Base-by-base conservation (phyloP, 2,329 filamentous ascomycete species). In the Ophiognomonia clavigignenti-juglandacearum region DNA sequence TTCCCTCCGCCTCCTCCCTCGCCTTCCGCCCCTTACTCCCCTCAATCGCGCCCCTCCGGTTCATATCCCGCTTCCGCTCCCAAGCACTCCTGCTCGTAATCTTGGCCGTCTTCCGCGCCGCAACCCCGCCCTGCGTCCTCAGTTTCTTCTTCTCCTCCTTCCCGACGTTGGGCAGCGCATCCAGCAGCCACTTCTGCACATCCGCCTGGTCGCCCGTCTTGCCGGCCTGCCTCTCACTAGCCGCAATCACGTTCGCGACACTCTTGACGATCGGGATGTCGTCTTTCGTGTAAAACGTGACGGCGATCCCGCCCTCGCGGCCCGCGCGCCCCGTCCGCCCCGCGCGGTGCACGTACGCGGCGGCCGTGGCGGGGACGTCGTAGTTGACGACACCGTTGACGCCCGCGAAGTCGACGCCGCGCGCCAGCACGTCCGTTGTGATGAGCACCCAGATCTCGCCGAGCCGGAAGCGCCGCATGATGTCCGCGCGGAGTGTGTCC, bases 381-480 rank as follows among this genome's bases (percentile, higher is more conserved):
- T 96, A 98, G 68, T 97, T 98, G 43, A 98, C 87, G 0, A 98
- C 91, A 38, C 91, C 90, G 59, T 96, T 96, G 53, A 98, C 84
- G 41, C 93, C 93, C 8, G 87, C 83, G 70, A 98, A 96, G 66
- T 98, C 93, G 34, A 98, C 84, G 18, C 93, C 93, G 27, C 93
- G 86, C 14, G 91, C 86, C 10, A 98, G 75, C 7, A 98, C 79
- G 61, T 98, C 93, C 0, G 93, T 98, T 0, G 93, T 97, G 63
- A 98, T 93, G 29, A 98, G 76, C 6, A 97, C 83, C 93, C 93
- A 98, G 52, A 97, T 85, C 62, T 97, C 90, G 54, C 91, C 93
- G 27, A 83, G 83, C 29, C 93, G 84, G 72, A 98, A 97, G 18
- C 83, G 82, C 45, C 88, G 82, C 85, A 98, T 95, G 56, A 96